Evolutionary conservation across 1,284 basidiomycete genomes (phyloP), one percentile per base, ranked within the genome.

Genomic region (Sphagnurus paluster): DNA sequence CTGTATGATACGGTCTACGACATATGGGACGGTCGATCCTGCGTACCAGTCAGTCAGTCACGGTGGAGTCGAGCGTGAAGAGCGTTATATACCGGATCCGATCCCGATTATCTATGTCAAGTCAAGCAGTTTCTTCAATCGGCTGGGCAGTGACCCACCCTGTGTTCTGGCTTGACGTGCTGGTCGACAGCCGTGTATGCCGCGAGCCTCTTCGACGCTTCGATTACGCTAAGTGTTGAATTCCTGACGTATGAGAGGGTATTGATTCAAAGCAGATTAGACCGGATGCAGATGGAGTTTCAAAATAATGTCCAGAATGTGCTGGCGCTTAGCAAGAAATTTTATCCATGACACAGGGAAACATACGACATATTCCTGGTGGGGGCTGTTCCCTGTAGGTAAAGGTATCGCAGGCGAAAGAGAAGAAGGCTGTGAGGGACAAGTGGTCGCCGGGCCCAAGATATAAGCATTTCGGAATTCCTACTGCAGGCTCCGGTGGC

Each of bases 11-110:
- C 95, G 80, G 60, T 99, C 95, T 28, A 99, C 94, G 44, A 98
- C 95, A 63, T 97, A 99, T 1, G 95, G 95, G 0, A 99, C 96
- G 0, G 97, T 99, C 1, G 94, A 97, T 24, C 96, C 91, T 82
- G 52, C 16, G 17, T 11, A 37, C 21, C 23, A 30, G 24, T 7
- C n/a, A 32, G 4, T 36, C 30, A 45, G 33, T 33, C n/a, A 6
- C 17, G 26, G 13, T 10, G 11, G 39, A 8, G 23, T 17, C 29
- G 45, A 21, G 23, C 23, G 23, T 23, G n/a, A 10, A 64, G 36
- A n/a, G n/a, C n/a, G n/a, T n/a, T n/a, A n/a, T 64, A 35, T 59
- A 87, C 86, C 92, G 50, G 87, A 93, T 39, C 93, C 93, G 57
- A 97, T 90, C 21, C 93, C 93, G 52, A 96, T 91, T 47, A 94